These are phyloP conservation scores for Tulasnella sp. DNA, from an alignment of 768 basidiomycete genomes.

Conservation along the genomic window DNA sequence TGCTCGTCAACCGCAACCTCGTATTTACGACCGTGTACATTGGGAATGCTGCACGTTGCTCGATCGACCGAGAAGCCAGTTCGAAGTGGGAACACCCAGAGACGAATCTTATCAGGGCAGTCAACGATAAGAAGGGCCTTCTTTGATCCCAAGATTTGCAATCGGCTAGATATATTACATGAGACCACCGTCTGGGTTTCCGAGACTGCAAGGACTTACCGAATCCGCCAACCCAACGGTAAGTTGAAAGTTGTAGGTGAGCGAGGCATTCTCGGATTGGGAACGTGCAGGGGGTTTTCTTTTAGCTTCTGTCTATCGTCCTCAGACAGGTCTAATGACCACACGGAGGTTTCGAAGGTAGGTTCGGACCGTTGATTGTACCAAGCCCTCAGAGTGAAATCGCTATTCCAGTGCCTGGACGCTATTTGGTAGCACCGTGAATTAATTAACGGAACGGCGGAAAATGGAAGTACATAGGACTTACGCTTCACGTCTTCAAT, in stretches of 20 bases:
- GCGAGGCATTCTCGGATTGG: background rate
- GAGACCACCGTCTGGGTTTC: background rate
- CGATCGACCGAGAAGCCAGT: background rate
- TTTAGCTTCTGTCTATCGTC: constrained; percentile 5
- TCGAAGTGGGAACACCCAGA: constrained; percentile 16
- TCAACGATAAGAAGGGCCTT: constrained; percentile 19
- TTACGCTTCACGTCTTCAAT: background rate
- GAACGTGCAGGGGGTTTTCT: background rate
- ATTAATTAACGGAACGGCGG: too few species aligned
- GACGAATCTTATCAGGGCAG: background rate
- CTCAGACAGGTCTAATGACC: background rate
- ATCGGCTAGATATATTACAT: background rate
- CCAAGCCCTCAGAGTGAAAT: background rate
- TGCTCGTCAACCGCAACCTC: constrained; percentile 59
- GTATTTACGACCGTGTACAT: constrained; percentile 47
- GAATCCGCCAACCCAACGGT: background rate
- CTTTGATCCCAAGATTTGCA: background rate
- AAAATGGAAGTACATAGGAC: background rate
- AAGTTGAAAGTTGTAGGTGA: background rate
- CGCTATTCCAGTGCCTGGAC: background rate
- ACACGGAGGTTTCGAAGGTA: background rate
- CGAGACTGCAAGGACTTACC: background rate
- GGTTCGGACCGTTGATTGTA: background rate
- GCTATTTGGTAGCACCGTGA: background rate
- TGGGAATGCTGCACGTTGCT: background rate